Evolutionary conservation across 2,329 filamentous ascomycete species (phyloP), one percentile per base, ranked within the genome.

Genomic region (Cyphellophora europaea): DNA sequence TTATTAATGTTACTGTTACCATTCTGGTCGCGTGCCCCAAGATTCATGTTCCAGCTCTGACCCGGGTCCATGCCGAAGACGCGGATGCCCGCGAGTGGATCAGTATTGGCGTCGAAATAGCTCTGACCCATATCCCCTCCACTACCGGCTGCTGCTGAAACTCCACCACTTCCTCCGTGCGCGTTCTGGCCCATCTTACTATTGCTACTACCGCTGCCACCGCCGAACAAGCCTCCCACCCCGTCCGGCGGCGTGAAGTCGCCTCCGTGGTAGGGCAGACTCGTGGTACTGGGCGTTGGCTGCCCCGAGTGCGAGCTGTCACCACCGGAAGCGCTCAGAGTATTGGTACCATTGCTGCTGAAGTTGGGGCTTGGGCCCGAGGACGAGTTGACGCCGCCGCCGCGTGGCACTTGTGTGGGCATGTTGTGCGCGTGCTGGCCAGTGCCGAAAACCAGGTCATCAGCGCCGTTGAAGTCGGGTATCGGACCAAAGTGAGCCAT

Each of bases 241-340:
- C 32, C 36, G 30, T 44, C 42, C n/a, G 29, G 38, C 15, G 41
- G 39, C 10, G 44, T 42, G 11, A 42, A 45, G 25, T 47, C 39
- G 6, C 43, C 46, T 5, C 40, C 41, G 21, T 43, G 30, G 10
- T 44, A 46, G 5, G 41, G 41, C 19, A 28, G 38, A 3, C 37
- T 41, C 17, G 43, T 43, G 8, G 41, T 44, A 3, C 32, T 13
- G 11, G 47, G 47, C 1, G 47, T 49, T 3, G 44, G 47, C 12
- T 45, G 40, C 13, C 43, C 42, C 4, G 42, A 45, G 5, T 48
- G 44, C 13, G 38, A 33, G 28, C 43, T 32, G 13, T 19, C 37
- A 6, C 42, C 45, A 2, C 40, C 38, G 4, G 39, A 34, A 17
- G 38, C 38, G 11, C 37, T 42, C 13, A 39, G 30, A 12, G 38